These are phyloP conservation scores for Chernovozyma sophiae-reginae DNA, from an alignment of 1,139 yeast species.

Conservation along the genomic window DNA sequence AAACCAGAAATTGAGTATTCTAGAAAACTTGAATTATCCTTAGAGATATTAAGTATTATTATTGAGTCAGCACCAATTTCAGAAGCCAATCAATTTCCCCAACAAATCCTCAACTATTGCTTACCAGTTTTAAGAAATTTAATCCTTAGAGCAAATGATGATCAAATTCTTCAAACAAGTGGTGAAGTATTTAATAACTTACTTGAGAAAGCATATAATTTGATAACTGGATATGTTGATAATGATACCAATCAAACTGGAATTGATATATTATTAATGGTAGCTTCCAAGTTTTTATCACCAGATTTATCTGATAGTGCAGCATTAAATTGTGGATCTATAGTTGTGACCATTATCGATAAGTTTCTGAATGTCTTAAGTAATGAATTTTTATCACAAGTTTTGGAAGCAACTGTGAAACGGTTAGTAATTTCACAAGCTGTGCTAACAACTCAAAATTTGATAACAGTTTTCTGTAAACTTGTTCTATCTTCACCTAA, in stretches of 20 bases:
- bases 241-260: conserved; percentile 45
- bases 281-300: conserved; percentile 67
- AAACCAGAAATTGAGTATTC: conserved; percentile 36
- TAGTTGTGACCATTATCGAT: conserved; percentile 61
- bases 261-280: conserved; percentile 49
- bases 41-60: conserved; percentile 63
- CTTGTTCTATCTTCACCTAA: conserved; percentile 56
- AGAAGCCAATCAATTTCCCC: conserved; percentile 34
- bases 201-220: conserved; percentile 47
- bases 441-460: conserved; percentile 69
- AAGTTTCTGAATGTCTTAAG: conserved; percentile 53
- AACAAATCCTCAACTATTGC: conserved; percentile 42
- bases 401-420: conserved; percentile 68
- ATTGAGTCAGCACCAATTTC: conserved; percentile 43
- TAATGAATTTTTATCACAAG: conserved; percentile 47
- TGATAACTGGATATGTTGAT: conserved; percentile 38
- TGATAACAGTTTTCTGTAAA: conserved; percentile 72
- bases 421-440: conserved; percentile 65
- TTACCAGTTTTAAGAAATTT: conserved; percentile 53
- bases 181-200: conserved; percentile 70
- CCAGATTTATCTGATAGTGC: conserved; percentile 76
- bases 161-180: conserved; percentile 72
- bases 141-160: conserved; percentile 59
- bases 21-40: conserved; percentile 59
- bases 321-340: conserved; percentile 67